phyloP scores from a whole-genome alignment of 2,329 filamentous ascomycete genomes.

The Tolypocladium pustulatum region DNA sequence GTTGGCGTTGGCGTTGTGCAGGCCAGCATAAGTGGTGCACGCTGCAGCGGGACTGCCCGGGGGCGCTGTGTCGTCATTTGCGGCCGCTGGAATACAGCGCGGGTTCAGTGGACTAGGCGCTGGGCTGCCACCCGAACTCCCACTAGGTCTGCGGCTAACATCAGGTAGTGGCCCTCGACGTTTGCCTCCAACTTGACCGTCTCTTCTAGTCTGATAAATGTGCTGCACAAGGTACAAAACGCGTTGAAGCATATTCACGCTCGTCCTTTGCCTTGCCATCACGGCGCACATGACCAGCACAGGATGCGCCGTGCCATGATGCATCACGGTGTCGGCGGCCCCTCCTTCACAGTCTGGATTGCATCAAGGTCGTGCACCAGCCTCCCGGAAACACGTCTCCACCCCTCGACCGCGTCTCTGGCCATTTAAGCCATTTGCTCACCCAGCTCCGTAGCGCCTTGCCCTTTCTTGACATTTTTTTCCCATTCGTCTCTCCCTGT shows the following conservation, averaged over 20 bases:
- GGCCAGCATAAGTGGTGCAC: background rate
- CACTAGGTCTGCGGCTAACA: too few species aligned
- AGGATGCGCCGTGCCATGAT: background rate
- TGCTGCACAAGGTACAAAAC: background rate
- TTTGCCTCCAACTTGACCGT: background rate
- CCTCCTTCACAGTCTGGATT: background rate
- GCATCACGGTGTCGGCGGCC: background rate
- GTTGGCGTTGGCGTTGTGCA: constrained; percentile 10
- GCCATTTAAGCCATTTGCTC: background rate
- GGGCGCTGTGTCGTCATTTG: constrained; percentile 2
- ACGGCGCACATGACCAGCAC: background rate
- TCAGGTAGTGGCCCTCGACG: background rate
- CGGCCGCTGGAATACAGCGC: background rate
- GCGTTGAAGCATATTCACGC: background rate
- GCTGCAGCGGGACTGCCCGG: too few species aligned
- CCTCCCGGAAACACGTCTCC: constrained; percentile 1
- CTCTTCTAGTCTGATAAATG: background rate
- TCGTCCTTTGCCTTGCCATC: background rate
- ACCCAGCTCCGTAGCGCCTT: background rate
- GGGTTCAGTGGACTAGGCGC: background rate
- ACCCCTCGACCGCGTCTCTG: background rate
- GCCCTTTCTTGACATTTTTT: background rate
- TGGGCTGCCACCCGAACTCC: too few species aligned
- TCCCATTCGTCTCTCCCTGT: background rate
- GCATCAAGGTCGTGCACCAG: background rate